Base-by-base conservation (phyloP, 441 rosid genomes). In the Jatropha podagrica region DNA sequence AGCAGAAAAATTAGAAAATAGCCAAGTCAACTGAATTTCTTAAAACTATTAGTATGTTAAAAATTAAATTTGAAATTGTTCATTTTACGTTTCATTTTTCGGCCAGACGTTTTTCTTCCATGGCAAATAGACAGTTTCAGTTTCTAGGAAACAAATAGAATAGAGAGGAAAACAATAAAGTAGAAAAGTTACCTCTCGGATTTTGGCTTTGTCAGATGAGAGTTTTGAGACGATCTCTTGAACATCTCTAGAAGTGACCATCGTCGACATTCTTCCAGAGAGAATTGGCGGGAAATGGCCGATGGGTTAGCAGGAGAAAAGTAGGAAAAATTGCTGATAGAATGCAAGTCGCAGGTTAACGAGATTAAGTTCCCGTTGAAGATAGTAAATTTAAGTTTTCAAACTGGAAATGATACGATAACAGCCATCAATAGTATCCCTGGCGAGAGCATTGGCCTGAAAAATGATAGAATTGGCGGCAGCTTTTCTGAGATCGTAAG, bases 201-300 rank as follows among this genome's bases (percentile, higher is more conserved):
- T 73, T 85, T 90, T 94, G 78, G 95, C 96, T 88, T 92, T 94
- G 72, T 92, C 98, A 26, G 99, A 91, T 51, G 98, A 96, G 46
- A 96, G 97, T 90, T 91, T 92, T 15, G 89, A 79, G 83, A 91
- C 87, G 81, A 96, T 79, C 67, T 96, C 99, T 70, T 92, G 91
- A 69, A 96, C 80, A 79, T 96, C 98, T 58, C 90, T 81, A 7
- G 95, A 89, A 67, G 91, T 67, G 75, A 86, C 86, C 90, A 89
- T 87, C 73, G 78, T 80, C 80, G 86, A 65, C 46, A 52, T 4
- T 48, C 5, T 61, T 72, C 71, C 65, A 20, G 78, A 14, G 37
- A 60, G 20, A 71, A 32, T 3, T 67, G 76, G 76, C 78, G 76
- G 79, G 83, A 68, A 72, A 9, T 40, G 46, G 32, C 32, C 8